Conservation (phyloP, 2,329 filamentous ascomycete genomes). For the Penicillium brasilianum region DNA sequence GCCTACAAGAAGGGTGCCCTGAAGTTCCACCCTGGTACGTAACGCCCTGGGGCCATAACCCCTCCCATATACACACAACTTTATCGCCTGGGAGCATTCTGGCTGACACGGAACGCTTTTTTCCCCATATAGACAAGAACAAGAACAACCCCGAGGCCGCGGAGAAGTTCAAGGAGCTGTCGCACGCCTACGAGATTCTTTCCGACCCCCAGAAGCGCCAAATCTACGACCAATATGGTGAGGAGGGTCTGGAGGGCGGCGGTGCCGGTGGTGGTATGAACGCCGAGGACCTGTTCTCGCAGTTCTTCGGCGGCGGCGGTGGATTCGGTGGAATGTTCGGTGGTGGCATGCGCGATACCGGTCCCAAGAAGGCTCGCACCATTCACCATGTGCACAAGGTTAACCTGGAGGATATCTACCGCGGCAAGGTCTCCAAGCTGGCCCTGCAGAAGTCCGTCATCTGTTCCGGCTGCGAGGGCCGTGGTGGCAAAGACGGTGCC, state of each 20-base stretch:
- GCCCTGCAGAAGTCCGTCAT: slow-evolving; percentile 97
- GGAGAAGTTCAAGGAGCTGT: slow-evolving; percentile 98
- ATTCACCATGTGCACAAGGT: slow-evolving; percentile 99
- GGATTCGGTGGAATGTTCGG: slow-evolving; percentile 79
- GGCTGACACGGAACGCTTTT: slow-evolving; percentile 7
- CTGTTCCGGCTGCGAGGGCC: slow-evolving; percentile 90
- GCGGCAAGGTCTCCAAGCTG: slow-evolving; percentile 95
- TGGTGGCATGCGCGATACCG: slow-evolving; percentile 76
- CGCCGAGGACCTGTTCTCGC: slow-evolving; percentile 92
- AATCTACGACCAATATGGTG: slow-evolving; percentile 96
- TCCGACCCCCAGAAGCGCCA: slow-evolving; percentile 89
- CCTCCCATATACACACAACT: background rate
- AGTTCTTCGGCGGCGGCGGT: slow-evolving; percentile 86
- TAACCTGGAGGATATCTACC: slow-evolving; percentile 95
- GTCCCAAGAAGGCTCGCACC: slow-evolving; percentile 88
- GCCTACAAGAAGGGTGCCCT: slow-evolving; percentile 94
- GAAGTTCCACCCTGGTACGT: slow-evolving; percentile 87
- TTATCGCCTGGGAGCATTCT: background rate
- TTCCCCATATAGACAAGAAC: slow-evolving; percentile 78
- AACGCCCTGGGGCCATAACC: background rate
- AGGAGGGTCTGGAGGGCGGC: slow-evolving; percentile 88
- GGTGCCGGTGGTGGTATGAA: slow-evolving; percentile 86
- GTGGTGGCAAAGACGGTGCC: slow-evolving; percentile 96
- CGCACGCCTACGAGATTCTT: slow-evolving; percentile 92
- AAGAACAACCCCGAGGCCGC: slow-evolving; percentile 88